phyloP scores from a whole-genome alignment of 441 rosid species.

The Adansonia gregorii region DNA sequence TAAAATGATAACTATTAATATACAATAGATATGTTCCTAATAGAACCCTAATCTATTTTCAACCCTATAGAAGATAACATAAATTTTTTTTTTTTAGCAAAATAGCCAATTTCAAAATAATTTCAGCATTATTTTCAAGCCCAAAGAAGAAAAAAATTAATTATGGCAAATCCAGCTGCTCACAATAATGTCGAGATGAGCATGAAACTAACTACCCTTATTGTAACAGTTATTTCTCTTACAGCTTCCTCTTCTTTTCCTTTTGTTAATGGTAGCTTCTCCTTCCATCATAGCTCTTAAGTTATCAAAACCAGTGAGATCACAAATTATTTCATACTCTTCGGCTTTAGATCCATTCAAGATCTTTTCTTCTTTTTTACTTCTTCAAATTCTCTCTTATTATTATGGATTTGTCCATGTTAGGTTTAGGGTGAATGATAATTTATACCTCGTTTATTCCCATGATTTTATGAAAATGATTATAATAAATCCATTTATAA shows the following conservation, averaged over 20 bases:
- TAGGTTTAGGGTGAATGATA: too few relatives aligned
- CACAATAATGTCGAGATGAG: neutral
- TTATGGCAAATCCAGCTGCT: neutral
- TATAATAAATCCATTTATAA: neutral
- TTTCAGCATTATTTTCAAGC: too few relatives aligned
- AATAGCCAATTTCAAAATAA: too few relatives aligned
- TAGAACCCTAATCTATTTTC: too few relatives aligned
- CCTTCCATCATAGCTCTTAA: conserved; percentile 17
- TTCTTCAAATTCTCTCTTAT: neutral
- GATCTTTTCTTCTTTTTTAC: neutral
- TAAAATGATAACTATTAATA: too few relatives aligned
- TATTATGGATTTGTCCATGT: too few relatives aligned
- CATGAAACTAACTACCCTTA: neutral
- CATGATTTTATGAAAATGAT: too few relatives aligned
- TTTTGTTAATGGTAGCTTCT: conserved; percentile 14
- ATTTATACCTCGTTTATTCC: too few relatives aligned
- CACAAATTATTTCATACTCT: conserved; percentile 21
- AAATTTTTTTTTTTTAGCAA: too few relatives aligned
- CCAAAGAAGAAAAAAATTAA: too few relatives aligned
- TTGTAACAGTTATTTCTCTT: neutral
- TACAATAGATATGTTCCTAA: too few relatives aligned
- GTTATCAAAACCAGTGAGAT: neutral
- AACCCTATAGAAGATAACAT: too few relatives aligned
- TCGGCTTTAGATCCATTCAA: conserved; percentile 22
- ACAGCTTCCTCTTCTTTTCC: neutral